Evolutionary conservation across 2,329 filamentous ascomycete species (phyloP).

Genomic region (Neurospora sp.): DNA sequence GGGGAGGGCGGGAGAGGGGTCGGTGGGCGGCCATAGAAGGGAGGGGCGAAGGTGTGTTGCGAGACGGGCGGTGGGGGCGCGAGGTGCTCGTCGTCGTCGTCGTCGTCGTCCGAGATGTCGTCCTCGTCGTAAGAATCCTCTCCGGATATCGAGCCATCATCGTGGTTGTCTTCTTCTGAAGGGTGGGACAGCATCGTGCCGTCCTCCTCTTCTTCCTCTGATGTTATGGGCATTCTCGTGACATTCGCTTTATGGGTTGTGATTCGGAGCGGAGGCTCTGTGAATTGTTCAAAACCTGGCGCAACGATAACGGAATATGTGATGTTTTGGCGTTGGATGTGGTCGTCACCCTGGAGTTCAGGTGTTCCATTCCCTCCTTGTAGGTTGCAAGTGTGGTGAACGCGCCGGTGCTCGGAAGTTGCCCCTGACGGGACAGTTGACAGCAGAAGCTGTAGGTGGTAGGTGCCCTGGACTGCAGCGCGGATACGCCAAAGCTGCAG

Average conservation of each 20-base stretch:
- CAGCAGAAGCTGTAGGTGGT: not conserved
- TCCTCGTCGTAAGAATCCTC: slow-evolving; percentile 22
- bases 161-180: slow-evolving; percentile 9
- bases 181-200: slow-evolving; percentile 7
- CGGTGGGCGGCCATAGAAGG: slow-evolving; percentile 95
- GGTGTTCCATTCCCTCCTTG: not conserved
- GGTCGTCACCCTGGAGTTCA: not conserved
- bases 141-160: slow-evolving; percentile 22
- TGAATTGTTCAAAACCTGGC: not conserved
- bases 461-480: not conserved
- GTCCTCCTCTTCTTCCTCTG: slow-evolving; percentile 19
- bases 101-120: slow-evolving; percentile 14
- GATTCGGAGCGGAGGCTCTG: not conserved
- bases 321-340: not conserved
- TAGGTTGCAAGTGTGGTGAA: not conserved
- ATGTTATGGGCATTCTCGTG: slow-evolving; percentile 19
- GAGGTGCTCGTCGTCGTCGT: slow-evolving; percentile 22
- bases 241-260: slow-evolving; percentile 1
- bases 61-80: slow-evolving; percentile 36
- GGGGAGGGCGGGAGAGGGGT: slow-evolving; percentile 89
- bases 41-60: slow-evolving; percentile 56
- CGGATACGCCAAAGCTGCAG: not conserved
- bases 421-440: not conserved
- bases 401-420: not conserved
- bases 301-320: not conserved